Base-by-base conservation (phyloP, 768 basidiomycete species). In the Leccinellum luteum region DNA sequence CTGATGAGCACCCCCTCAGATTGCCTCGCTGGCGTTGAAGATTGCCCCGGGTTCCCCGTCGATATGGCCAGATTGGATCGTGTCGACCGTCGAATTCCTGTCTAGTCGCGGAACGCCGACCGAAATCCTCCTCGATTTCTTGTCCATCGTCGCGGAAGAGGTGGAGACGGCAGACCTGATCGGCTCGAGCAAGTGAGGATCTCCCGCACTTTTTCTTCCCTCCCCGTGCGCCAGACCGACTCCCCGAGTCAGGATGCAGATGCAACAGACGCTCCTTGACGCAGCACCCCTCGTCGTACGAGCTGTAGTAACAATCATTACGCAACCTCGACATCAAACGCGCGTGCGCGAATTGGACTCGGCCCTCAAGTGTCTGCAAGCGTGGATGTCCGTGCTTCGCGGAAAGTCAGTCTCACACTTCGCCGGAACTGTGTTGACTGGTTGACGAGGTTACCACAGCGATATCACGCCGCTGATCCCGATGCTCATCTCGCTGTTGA, bases 131-230 rank as follows among this genome's bases (percentile, higher is more conserved):
- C 81, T 90, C 43, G 89, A 92, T 60, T 90, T 91, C 69, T 76
- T 94, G 38, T 81, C 85, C 15, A 94, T 95, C 44, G 89, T 85
- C 0, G 90, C 91, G 3, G 92, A 95, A 65, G 94, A 97, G 67
- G 78, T 92, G 7, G 79, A 79, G 21, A 79, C 81, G 25, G 89
- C 91, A 10, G 92, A 93, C 71, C 74, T 96, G 53, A 68, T 92
- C 34, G 85, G 86, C 6, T 64, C 84, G 38, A 83, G 83, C 77
- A 89, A 85, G 91, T 93, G 65, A 72, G 86, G 25, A 32, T 79
- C n/a, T n/a, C 51, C 30, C 47, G 5, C 52, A 4, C 21, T 6
- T 14, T 8, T 21, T 19, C 5, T 61, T 25, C 44, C 19, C 27
- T 51, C 31, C 48, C 7, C 32, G 34, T 25, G 19, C 50, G 19